Evolutionary conservation across 164 flowering plant genomes (phyloP).

Genomic region (Sedum album): DNA sequence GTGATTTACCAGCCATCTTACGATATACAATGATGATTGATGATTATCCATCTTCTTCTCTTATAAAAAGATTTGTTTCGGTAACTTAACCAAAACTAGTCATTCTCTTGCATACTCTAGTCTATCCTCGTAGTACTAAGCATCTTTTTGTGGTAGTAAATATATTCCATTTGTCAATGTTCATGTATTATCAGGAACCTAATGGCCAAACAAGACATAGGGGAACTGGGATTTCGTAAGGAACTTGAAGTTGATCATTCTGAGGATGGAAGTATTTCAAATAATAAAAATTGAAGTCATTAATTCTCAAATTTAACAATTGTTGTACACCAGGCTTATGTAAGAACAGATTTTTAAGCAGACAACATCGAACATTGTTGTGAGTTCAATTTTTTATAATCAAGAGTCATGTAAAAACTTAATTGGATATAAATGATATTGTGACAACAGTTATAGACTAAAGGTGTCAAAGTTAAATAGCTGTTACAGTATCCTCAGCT

Average conservation of each 20-base stretch:
- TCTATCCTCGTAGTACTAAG: neutral
- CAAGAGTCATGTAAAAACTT: too few species aligned
- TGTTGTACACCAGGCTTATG: neutral
- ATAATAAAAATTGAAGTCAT: conserved; percentile 13
- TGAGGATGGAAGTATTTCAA: conserved; percentile 19
- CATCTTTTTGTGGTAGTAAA: neutral
- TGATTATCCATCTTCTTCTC: neutral
- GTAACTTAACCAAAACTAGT: too few species aligned
- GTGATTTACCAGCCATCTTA: conserved; percentile 11
- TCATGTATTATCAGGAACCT: conserved; percentile 48
- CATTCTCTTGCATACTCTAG: neutral
- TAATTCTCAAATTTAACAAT: neutral
- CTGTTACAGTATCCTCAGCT: conserved; percentile 14
- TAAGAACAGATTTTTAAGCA: neutral
- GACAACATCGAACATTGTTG: neutral
- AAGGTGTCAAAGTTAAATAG: neutral
- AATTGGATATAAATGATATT: too few species aligned
- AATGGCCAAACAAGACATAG: conserved; percentile 90
- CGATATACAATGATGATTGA: neutral
- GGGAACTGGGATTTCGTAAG: conserved; percentile 64
- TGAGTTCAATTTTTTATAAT: neutral
- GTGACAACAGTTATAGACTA: too few species aligned
- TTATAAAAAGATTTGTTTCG: neutral
- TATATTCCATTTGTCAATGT: neutral
- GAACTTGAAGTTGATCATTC: conserved; percentile 22